Conservation (phyloP, 2,329 filamentous ascomycete species). For the Talaromyces albobiverticillius region DNA sequence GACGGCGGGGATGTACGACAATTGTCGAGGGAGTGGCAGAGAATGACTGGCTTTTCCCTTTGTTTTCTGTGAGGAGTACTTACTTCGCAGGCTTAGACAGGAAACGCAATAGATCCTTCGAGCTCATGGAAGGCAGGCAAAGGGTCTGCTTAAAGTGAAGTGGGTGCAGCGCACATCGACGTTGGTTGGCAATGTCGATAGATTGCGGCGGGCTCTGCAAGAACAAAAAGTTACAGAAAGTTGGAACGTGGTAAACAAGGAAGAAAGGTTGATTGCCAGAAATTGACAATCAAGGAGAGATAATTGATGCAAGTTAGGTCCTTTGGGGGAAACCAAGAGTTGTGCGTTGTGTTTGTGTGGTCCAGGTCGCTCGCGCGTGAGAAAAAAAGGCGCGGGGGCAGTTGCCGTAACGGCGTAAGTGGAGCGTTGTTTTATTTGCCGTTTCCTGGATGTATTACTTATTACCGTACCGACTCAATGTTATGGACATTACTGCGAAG, state of each 20-base stretch:
- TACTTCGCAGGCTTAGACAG: slow-evolving; percentile 94
- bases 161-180: slow-evolving; percentile 32
- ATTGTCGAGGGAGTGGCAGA: neutral
- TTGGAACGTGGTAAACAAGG: neutral
- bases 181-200: neutral
- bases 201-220: neutral
- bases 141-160: slow-evolving; percentile 32
- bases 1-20: neutral
- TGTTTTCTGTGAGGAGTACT: slow-evolving; percentile 33
- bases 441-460: no score
- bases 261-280: neutral
- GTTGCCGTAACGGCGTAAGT: neutral
- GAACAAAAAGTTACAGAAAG: neutral
- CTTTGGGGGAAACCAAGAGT: neutral
- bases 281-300: no score
- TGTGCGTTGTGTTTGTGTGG: slow-evolving; percentile 1
- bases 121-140: slow-evolving; percentile 72
- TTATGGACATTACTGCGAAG: no score
- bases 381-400: neutral
- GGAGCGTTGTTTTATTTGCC: neutral
- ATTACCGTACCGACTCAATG: no score
- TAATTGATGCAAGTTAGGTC: no score
- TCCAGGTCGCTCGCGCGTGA: slow-evolving; percentile 1
- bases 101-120: slow-evolving; percentile 85
- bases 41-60: neutral